Percentiles rank a stretch among this genome's conserved stretches.
phyloP scores from a whole-genome alignment of 345 rosid genomes.

The Passiflora organensis region DNA sequence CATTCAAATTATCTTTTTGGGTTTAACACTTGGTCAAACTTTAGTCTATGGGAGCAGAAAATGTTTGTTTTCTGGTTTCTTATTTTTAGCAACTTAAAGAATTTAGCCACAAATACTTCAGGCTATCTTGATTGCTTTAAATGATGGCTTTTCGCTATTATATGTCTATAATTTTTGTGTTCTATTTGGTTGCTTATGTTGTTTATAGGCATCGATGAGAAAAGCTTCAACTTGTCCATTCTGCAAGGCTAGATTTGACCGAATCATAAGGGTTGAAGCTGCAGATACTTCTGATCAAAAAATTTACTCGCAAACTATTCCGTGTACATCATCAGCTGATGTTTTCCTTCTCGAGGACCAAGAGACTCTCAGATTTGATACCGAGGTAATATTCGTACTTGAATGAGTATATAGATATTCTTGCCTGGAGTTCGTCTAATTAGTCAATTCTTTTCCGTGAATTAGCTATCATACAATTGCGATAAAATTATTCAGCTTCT shows the following conservation, averaged over 20 bases:
- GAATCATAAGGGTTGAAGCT: conserved; percentile 71
- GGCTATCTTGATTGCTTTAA: background rate
- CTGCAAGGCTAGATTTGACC: conserved; percentile 65
- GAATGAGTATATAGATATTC: background rate
- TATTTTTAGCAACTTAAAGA: background rate
- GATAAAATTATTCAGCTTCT: background rate
- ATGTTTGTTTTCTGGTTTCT: background rate
- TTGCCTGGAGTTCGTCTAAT: background rate
- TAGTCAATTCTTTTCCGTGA: background rate
- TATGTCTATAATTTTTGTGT: background rate
- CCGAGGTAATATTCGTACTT: conserved; percentile 38
- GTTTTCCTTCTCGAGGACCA: conserved; percentile 36
- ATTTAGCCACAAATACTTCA: background rate
- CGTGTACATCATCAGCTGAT: conserved; percentile 41
- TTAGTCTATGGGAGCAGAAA: background rate
- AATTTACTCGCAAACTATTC: conserved; percentile 83
- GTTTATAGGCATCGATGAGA: conserved; percentile 46
- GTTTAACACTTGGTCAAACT: background rate
- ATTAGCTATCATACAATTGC: background rate
- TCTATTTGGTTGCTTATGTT: conserved; percentile 6
- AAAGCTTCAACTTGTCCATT: conserved; percentile 72
- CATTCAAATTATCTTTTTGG: background rate
- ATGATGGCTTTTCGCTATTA: background rate
- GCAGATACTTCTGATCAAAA: conserved; percentile 79
- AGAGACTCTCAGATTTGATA: conserved; percentile 32